Evolutionary conservation across 2,329 filamentous ascomycete genomes (phyloP), one percentile per base, ranked within the genome.

Genomic region (Cytospora mali): DNA sequence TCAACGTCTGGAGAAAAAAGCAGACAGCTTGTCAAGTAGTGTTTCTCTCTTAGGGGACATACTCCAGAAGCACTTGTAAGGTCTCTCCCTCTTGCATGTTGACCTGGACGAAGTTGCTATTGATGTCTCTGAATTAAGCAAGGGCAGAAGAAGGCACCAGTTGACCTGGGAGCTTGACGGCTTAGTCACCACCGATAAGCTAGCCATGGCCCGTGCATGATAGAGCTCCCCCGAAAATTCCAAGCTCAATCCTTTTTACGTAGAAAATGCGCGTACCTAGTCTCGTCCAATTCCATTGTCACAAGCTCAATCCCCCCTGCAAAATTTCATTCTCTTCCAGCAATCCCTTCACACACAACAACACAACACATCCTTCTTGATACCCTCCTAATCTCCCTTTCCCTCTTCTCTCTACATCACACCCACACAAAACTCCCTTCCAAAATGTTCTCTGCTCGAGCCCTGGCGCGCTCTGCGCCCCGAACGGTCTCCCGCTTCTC

Each of bases 391-490:
- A 61, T 64, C 66, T 16, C 67, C 64, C 54, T 53, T 64, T 60
- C 66, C 42, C 52, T 58, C 58, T 58, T 67, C 58, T 58, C 9
- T 3, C 16, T 46, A 62, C 54, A 55, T 57, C 49, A 58, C 27
- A 54, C 54, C 39, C 58, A 65, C 55, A 51, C 53, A 49, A 10
- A 56, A 23, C 57, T 57, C 39, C 60, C 65, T 55, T 62, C 42
- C 75, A 84, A 71, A 68, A 93, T 93, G 90, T 80, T 92, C 73
- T 88, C 89, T 68, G 79, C 91, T 68, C 84, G 89, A 75, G 79
- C 82, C 65, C 74, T 89, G 67, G 81, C 84, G 72, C 88, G 90
- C 74, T 84, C 87, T 55, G 84, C 87, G 73, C 88, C 90, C 70
- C 86, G 88, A 73, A 80, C 82, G 62, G 70, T 89, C 59, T 79